Base-by-base conservation (phyloP, 2,329 filamentous ascomycete species). In the Massarina eburnea region DNA sequence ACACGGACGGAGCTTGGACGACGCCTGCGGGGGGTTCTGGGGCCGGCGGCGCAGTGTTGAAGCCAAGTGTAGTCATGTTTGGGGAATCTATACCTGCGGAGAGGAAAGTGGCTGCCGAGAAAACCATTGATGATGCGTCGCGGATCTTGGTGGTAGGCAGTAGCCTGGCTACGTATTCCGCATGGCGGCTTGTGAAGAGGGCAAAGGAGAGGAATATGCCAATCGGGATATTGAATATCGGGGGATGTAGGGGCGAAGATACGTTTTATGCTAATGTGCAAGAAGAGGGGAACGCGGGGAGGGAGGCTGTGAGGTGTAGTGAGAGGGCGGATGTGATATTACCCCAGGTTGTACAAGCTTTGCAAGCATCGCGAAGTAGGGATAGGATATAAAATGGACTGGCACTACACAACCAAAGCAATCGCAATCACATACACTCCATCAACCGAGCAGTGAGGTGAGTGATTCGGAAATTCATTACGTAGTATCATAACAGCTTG, bases 51-150 rank as follows among this genome's bases (percentile, higher is more conserved):
- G 94, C 92, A 2, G 83, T 97, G 29, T 70, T 99, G 44, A 97
- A 97, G 65, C 94, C 94, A 3, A 89, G 89, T 1, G 91, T 99
- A 2, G 85, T 91, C 59, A 96, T 97, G 90, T 97, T 97, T 67
- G 94, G 94, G 14, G 94, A 97, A 71, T 91, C 83, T 48, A 95
- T 97, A 39, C 76, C 81, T 0, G 70, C 73, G 1, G 61, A 72
- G 1, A 84, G 91, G 27, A 96, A 95, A 68, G 69, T 74, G 1
- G 84, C 83, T 0, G 92, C 91, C 1, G 91, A 97, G 64, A 73
- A 82, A 21, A 87, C 88, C 10, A 83, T 97, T 39, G 89, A 96
- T 61, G 79, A 80, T 21, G 88, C 67, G 15, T 84, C 83, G 5
- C 82, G 83, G 48, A 71, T 97, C 27, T 75, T 97, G 18, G 80